These are phyloP conservation scores for Fusarium sp. DNA, from an alignment of 2,329 filamentous ascomycete genomes.

Conservation along the genomic window DNA sequence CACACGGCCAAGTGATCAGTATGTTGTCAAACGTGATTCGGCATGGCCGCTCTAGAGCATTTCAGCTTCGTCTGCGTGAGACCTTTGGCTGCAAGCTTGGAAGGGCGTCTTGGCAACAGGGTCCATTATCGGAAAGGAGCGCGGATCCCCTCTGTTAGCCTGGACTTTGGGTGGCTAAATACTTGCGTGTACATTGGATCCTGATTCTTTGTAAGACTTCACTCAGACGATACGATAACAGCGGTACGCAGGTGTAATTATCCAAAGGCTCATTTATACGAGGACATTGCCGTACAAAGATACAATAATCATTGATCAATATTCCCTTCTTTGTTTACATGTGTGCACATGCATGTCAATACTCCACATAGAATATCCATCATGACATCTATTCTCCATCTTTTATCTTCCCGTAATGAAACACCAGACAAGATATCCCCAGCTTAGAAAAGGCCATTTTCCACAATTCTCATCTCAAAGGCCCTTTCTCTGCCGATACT, in stretches of 20 bases:
- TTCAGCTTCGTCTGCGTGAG: constrained; percentile 9
- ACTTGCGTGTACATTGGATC: constrained; percentile 1
- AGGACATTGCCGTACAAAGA: neutral
- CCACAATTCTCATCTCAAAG: constrained; percentile 22
- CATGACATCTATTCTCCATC: constrained; percentile 35
- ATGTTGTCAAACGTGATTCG: constrained; percentile 38
- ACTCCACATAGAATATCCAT: constrained; percentile 18
- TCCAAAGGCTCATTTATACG: neutral
- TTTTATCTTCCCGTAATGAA: constrained; percentile 10
- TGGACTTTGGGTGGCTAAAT: constrained; percentile 22
- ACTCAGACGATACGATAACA: neutral
- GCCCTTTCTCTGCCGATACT: neutral
- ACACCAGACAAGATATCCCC: constrained; percentile 13
- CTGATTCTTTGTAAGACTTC: constrained; percentile 13
- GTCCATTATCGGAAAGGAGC: constrained; percentile 13
- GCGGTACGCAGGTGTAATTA: too few relatives aligned
- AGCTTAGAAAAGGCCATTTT: constrained; percentile 17
- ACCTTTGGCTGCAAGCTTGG: neutral
- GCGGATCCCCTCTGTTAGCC: constrained; percentile 3
- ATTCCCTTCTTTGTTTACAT: neutral
- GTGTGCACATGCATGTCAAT: neutral
- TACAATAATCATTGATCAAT: neutral
- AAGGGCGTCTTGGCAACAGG: constrained; percentile 29
- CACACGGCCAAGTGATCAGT: constrained; percentile 39
- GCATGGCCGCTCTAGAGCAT: constrained; percentile 24